Base-by-base conservation (phyloP, 352 stramenopile species). In the Thalassiosira allenii region DNA sequence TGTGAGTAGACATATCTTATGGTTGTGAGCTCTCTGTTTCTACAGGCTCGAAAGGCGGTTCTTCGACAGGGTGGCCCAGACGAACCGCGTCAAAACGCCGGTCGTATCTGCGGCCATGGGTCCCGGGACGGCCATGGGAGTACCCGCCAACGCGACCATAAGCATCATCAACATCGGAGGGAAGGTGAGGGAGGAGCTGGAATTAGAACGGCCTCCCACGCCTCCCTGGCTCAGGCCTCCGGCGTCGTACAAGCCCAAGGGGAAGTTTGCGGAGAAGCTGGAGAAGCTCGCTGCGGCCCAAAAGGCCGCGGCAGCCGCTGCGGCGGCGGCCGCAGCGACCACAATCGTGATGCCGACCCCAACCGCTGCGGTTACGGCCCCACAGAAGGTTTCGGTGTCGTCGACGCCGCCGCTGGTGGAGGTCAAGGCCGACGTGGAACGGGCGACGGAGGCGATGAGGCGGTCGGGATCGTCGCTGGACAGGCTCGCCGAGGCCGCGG, bases 41-140 rank as follows among this genome's bases (percentile, higher is more conserved):
- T n/a, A 44, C 14, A 44, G 6, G 63, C 66, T 92, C 23, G 97
- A 99, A 88, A 95, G 97, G 44, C 96, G 96, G 32, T 99, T 99
- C 74, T 87, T 99, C 23, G 96, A 99, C 75, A 88, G 97, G 11
- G 97, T 96, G 2, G 91, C 98, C 53, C 95, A 98, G 75, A 98
- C 96, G 43, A 98, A 98, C 41, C 63, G 76, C 9, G 94, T 85
- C 80, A 97, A 81, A 63, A 67, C 81, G n/a, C 79, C 67, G 11
- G 83, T 79, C 51, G 56, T 78, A 8, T 29, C 65, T 12, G 33
- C 71, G 25, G 47, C 49, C 17, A 79, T 75, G 29, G 37, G 53
- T 30, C 53, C 52, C 17, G 44, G 41, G 29, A 17, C 25, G 23
- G n/a, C 34, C 32, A 65, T 68, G 34, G 29, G 30, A 2, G 20